Evolutionary conservation across 2,329 filamentous ascomycete genomes (phyloP), one percentile per base, ranked within the genome.

Genomic region (Tolypocladium ovalisporum): DNA sequence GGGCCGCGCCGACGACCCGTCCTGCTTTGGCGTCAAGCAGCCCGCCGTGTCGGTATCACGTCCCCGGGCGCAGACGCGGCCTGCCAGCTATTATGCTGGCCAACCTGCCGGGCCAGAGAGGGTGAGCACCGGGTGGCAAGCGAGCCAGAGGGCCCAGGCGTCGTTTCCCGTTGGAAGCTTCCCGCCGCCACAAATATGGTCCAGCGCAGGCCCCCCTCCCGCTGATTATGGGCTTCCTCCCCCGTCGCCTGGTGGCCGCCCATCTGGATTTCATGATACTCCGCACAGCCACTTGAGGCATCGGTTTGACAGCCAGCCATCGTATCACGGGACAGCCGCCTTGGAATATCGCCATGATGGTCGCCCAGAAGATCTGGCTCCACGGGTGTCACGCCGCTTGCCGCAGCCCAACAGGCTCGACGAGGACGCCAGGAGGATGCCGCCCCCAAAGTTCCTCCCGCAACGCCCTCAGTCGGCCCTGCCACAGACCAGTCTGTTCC

Each of bases 351-450:
- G 62, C 3, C 67, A 70, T 2, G 71, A 75, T 13, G 74, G 76
- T 4, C 77, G 74, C 53, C 74, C 77, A 2, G 71, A 74, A 13
- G 70, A 76, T 5, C 66, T 71, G 34, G 65, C 70, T 3, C 66
- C 70, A 15, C 67, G 65, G 4, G 59, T 76, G 1, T 53, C 68
- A 6, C 72, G 78, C 32, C 75, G 76, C 27, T 61, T 73, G n/a
- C 80, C 79, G 1, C 65, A 71, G 37, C 69, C 69, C 15, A 74
- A 68, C 64, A 76, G 73, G 56, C 65, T 70, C 9, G 72, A 76
- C 0, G 75, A 79, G 1, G 77, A 79, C 55, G 72, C 75, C 36
- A 68, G 64, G 54, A 70, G 71, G 35, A 80, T 81, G 78, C 79
- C 80, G 27, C 79, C 79, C 13, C 78, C 78, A 4, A 66, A 66